Base-by-base conservation (phyloP, 2,329 filamentous ascomycete genomes). In the Aspergillus fischeri region DNA sequence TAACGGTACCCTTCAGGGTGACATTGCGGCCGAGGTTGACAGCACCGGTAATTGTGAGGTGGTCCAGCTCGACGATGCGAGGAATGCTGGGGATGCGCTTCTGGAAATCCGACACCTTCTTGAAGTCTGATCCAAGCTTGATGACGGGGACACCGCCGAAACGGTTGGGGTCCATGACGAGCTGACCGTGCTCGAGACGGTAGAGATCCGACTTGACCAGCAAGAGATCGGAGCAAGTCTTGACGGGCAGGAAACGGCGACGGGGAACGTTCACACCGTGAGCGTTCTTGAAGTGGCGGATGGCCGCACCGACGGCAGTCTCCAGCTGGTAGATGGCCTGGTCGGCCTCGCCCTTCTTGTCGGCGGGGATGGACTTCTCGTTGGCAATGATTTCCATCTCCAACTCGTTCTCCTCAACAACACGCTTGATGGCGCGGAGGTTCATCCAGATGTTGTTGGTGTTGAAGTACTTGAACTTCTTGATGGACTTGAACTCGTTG, bases 381-480 rank as follows among this genome's bases (percentile, higher is more conserved):
- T 99, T 99, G 77, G 94, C 92, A 70, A 99, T 99, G 75, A 99
- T 99, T 82, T 99, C 94, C 90, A 99, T 96, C 80, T 92, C 90
- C 54, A 99, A 88, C 83, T 97, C 93, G 76, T 96, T 91, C 78
- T 95, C 92, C 86, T 97, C 94, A 7, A 99, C 94, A 54, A 99
- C 92, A 60, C 94, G 92, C 89, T 97, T 97, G 80, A 99, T 90
- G 67, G 94, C 94, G 75, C 91, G 88, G 70, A 97, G 85, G 82
- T 96, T 96, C 84, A 99, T 90, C 94, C 94, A 99, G 80, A 99
- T 97, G 86, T 99, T 99, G 90, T 99, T 99, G 79, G 94, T 99
- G 87, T 99, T 99, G 89, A 99, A 99, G 87, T 99, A 99, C 86
- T 96, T 97, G 89, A 99, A 99, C 86, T 99, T 99, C 89, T 99